These are phyloP conservation scores for Entrophospora sp. DNA, from an alignment of 192 early-diverging fungal genomes.

Conservation along the genomic window DNA sequence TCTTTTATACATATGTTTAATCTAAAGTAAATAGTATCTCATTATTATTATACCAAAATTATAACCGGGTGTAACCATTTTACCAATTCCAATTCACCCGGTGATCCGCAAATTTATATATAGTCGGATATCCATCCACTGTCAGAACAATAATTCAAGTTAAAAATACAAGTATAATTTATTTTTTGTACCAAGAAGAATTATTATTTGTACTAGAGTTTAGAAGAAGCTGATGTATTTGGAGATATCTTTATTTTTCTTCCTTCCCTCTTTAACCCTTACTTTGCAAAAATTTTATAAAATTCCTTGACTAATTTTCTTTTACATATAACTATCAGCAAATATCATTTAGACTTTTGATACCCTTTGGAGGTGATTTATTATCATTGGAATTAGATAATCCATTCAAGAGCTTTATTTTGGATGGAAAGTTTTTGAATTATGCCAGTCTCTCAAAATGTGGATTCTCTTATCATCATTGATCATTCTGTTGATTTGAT, in stretches of 20 bases:
- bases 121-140: too few relatives aligned
- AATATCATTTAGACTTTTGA: conserved; percentile 84
- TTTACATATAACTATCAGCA: conserved; percentile 57
- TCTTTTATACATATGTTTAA: too few relatives aligned
- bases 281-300: background rate
- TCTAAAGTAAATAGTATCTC: too few relatives aligned
- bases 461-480: conserved; percentile 81
- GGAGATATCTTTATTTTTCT: conserved; percentile 46
- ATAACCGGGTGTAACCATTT: too few relatives aligned
- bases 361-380: conserved; percentile 86
- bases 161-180: conserved; percentile 50
- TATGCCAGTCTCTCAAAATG: conserved; percentile 56
- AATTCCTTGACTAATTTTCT: conserved; percentile 9
- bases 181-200: conserved; percentile 84
- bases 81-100: too few relatives aligned
- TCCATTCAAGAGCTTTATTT: conserved; percentile 78
- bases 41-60: too few relatives aligned
- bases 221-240: conserved; percentile 89
- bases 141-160: too few relatives aligned
- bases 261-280: background rate
- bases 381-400: conserved; percentile 81
- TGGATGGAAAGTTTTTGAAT: too few relatives aligned
- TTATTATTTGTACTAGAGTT: conserved; percentile 87
- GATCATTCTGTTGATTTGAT: conserved; percentile 85
- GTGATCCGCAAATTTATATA: too few relatives aligned